Evolutionary conservation across 2,329 filamentous ascomycete genomes (phyloP), one percentile per base, ranked within the genome.

Genomic region (Zopfia rhizophila): DNA sequence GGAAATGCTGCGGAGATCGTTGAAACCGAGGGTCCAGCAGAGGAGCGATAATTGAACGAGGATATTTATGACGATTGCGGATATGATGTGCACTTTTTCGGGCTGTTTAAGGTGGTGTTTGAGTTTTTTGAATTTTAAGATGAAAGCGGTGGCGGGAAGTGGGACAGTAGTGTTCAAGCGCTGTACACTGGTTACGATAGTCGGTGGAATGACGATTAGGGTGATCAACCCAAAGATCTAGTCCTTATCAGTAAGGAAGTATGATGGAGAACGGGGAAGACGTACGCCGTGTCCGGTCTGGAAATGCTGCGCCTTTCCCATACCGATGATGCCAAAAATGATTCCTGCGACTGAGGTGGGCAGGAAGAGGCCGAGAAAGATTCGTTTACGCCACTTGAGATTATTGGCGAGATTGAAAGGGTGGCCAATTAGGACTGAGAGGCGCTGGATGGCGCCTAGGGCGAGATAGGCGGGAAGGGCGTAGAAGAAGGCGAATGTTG

Each of bases 401-500:
- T 60, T 63, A 38, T 59, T 61, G 2, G 28, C 22, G 32, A 62
- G 57, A 18, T 62, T 44, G 7, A 67, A 33, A 3, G 64, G 63
- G 11, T 61, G 51, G 7, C 56, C 55, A 16, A 58, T 48, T 11
- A 67, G 35, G 4, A 60, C 51, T 0, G 61, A 64, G 3, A 67
- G 50, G 6, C 64, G 60, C 52, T 51, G 58, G 8, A 59, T 50
- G 13, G 61, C 60, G 2, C 64, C 64, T 0, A 61, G 35, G 7
- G 56, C 53, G 22, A 67, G 44, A 24, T 67, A 67, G 5, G 59
- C 36, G 2, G 64, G 64, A 5, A 67, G 53, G 3, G 57, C 52
- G n/a, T 55, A 48, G 16, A 67, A 51, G 36, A 67, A 67, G 2
- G 56, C 56, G 3, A 67, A 30, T 12, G 43, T 51, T 0, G 55